phyloP scores from a whole-genome alignment of 495 filamentous ascomycete genomes.

The Glonium stellatum region DNA sequence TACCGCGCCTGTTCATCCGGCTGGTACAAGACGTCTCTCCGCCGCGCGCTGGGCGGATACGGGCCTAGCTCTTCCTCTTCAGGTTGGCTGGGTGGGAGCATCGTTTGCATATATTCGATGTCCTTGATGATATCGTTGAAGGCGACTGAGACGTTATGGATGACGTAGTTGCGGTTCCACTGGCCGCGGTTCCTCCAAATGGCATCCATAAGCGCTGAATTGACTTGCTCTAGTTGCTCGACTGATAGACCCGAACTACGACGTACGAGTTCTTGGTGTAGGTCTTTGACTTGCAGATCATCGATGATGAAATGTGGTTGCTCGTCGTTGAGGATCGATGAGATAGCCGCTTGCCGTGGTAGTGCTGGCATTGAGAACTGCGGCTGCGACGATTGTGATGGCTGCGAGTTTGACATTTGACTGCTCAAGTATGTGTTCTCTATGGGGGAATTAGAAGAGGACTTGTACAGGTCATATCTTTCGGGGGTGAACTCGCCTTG shows the following conservation, averaged over 20 bases:
- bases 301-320: constrained; percentile 52
- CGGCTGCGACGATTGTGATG: constrained; percentile 23
- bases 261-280: constrained; percentile 54
- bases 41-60: not conserved
- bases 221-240: constrained; percentile 91
- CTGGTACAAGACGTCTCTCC: not conserved
- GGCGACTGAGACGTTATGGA: constrained; percentile 50
- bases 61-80: constrained; percentile 1
- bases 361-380: constrained; percentile 19
- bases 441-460: constrained; percentile 8
- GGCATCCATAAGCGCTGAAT: constrained; percentile 80
- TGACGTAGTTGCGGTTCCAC: constrained; percentile 71
- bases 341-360: constrained; percentile 14
- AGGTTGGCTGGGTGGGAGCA: constrained; percentile 29
- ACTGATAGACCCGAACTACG: constrained; percentile 73
- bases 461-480: not conserved
- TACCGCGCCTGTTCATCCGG: not conserved
- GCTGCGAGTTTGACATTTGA: constrained; percentile 33
- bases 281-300: constrained; percentile 43
- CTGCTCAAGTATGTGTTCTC: constrained; percentile 33
- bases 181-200: constrained; percentile 73
- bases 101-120: constrained; percentile 62
- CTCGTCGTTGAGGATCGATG: constrained; percentile 29
- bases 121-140: constrained; percentile 80
- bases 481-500: constrained; percentile 36